Evolutionary conservation across 2,329 filamentous ascomycete species (phyloP).

Genomic region (Neophaeococcomyces mojaviensis): DNA sequence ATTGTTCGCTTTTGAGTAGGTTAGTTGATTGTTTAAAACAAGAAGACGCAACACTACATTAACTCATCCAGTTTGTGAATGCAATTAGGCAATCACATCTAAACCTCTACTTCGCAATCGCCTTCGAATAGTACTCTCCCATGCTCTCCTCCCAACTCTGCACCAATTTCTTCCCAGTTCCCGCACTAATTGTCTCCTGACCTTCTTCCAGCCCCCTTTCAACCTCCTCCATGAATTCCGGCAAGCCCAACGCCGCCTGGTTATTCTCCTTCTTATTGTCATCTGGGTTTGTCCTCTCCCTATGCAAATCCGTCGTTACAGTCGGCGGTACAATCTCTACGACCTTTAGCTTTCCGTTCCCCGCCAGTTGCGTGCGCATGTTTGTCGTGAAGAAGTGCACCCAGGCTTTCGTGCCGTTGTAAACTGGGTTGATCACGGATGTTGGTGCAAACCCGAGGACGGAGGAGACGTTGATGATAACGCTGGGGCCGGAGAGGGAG

Average conservation of each 20-base stretch:
- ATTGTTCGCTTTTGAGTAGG: too few relatives aligned
- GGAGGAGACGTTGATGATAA: conserved; percentile 49
- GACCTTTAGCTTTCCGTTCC: conserved; percentile 37
- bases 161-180: conserved; percentile 35
- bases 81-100: too few relatives aligned
- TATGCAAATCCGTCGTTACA: conserved; percentile 49
- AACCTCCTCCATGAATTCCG: conserved; percentile 49
- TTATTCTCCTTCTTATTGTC: conserved; percentile 55
- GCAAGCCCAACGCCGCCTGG: conserved; percentile 37
- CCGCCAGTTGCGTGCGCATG: conserved; percentile 43
- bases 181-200: conserved; percentile 44
- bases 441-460: conserved; percentile 48
- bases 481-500: conserved; percentile 28
- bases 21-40: too few relatives aligned
- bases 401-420: conserved; percentile 54
- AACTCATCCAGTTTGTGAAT: too few relatives aligned
- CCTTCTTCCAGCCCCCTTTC: conserved; percentile 39
- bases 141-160: conserved; percentile 39
- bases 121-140: conserved; percentile 29
- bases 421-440: conserved; percentile 49
- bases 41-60: too few relatives aligned
- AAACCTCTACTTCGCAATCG: neutral
- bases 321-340: conserved; percentile 51
- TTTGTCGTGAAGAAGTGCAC: conserved; percentile 52
- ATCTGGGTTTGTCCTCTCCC: conserved; percentile 48